Percentiles rank a stretch among this genome's conserved stretches.
These are phyloP conservation scores for Myriosclerotinia duriaeana DNA, from an alignment of 2,329 filamentous ascomycete species.

Conservation along the genomic window DNA sequence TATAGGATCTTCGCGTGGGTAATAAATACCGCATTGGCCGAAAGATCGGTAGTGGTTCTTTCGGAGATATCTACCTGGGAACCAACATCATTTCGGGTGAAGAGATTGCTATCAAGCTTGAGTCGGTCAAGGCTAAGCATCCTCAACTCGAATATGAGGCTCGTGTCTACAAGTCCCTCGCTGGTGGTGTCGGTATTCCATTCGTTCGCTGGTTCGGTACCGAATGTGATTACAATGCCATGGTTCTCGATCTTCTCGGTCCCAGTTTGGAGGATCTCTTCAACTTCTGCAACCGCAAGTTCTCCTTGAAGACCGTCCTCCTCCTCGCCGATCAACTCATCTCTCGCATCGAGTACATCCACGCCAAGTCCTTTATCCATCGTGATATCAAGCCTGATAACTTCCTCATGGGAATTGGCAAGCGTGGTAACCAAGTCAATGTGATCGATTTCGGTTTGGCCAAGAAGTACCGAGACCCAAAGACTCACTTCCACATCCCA, in stretches of 20 bases:
- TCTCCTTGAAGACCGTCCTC: slow-evolving; percentile 96
- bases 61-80: slow-evolving; percentile 97
- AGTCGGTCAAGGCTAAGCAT: slow-evolving; percentile 99
- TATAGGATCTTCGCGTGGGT: slow-evolving; percentile 93
- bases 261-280: slow-evolving; percentile 96
- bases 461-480: slow-evolving; percentile 99
- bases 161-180: slow-evolving; percentile 85
- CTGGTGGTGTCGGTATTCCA: slow-evolving; percentile 94
- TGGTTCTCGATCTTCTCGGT: slow-evolving; percentile 96
- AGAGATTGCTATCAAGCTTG: slow-evolving; percentile 99
- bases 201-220: slow-evolving; percentile 99
- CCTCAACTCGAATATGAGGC: slow-evolving; percentile 98
- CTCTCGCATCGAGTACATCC: slow-evolving; percentile 98
- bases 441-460: slow-evolving; percentile 98
- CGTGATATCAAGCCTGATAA: slow-evolving; percentile 99
- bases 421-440: slow-evolving; percentile 98
- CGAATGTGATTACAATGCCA: slow-evolving; percentile 99
- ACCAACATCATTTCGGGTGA: slow-evolving; percentile 99
- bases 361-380: slow-evolving; percentile 99
- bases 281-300: slow-evolving; percentile 99
- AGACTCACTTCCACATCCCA: slow-evolving; percentile 99
- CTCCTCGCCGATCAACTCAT: slow-evolving; percentile 97
- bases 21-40: slow-evolving; percentile 99
- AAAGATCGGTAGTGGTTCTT: slow-evolving; percentile 96
- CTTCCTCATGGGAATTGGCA: slow-evolving; percentile 98